A percentile compares a stretch with the other conserved stretches of the same genome.
Conservation (phyloP, 1,139 yeast genomes). For the Pichia sp. region DNA sequence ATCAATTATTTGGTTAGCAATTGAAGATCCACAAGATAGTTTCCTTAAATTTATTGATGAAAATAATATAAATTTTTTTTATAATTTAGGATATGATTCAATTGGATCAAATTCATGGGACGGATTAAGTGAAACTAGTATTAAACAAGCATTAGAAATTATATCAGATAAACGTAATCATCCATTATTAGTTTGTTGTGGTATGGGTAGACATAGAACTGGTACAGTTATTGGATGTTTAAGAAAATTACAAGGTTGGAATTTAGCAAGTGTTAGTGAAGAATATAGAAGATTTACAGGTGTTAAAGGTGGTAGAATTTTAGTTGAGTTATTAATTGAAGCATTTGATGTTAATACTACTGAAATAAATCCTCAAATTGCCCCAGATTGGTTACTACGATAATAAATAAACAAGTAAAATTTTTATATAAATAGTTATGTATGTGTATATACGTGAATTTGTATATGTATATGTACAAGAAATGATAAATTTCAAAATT, state of each 20-base stretch:
- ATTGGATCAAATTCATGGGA: slow-evolving; percentile 92
- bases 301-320: slow-evolving; percentile 81
- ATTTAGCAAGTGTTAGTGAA: slow-evolving; percentile 86
- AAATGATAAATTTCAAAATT: slow-evolving; percentile 35
- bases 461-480: neutral
- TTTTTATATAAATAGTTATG: slow-evolving; percentile 42
- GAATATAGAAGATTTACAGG: slow-evolving; percentile 94
- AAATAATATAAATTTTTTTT: slow-evolving; percentile 53
- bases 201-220: slow-evolving; percentile 96
- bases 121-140: slow-evolving; percentile 80
- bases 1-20: slow-evolving; percentile 88
- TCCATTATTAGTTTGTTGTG: slow-evolving; percentile 88
- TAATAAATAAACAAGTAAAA: slow-evolving; percentile 4
- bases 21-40: slow-evolving; percentile 90
- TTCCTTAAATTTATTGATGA: slow-evolving; percentile 75
- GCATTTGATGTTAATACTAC: slow-evolving; percentile 62
- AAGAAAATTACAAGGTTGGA: slow-evolving; percentile 91
- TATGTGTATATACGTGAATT: slow-evolving; percentile 88
- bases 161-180: slow-evolving; percentile 67
- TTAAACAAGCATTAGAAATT: slow-evolving; percentile 69
- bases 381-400: slow-evolving; percentile 43
- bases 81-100: slow-evolving; percentile 58
- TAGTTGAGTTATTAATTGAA: slow-evolving; percentile 86
- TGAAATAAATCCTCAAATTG: slow-evolving; percentile 40
- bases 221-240: slow-evolving; percentile 95